These are phyloP conservation scores for Aspergillus egyptiacus DNA, from an alignment of 495 filamentous ascomycete species.

Conservation along the genomic window DNA sequence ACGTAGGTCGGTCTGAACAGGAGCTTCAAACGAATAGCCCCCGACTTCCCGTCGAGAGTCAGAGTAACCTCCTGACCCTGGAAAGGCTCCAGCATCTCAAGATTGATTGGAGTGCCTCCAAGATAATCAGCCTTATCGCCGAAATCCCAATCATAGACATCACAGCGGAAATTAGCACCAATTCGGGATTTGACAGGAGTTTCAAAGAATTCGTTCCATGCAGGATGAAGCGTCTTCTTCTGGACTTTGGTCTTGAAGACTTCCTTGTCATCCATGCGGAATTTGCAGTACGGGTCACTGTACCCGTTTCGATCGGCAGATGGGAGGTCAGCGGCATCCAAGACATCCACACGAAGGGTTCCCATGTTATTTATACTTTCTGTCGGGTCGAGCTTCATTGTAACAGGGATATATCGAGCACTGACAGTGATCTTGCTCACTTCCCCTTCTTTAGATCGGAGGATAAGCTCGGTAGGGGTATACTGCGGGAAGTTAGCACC, in stretches of 20 bases:
- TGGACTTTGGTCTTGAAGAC: slow-evolving; percentile 89
- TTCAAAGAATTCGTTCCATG: slow-evolving; percentile 96
- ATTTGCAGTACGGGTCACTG: slow-evolving; percentile 95
- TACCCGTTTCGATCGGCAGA: slow-evolving; percentile 91
- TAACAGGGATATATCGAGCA: slow-evolving; percentile 86
- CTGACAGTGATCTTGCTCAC: slow-evolving; percentile 79
- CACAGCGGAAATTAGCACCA: slow-evolving; percentile 75
- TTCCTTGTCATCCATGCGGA: slow-evolving; percentile 77
- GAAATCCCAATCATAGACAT: slow-evolving; percentile 93
- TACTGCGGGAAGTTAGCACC: slow-evolving; percentile 50
- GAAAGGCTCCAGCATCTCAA: slow-evolving; percentile 81
- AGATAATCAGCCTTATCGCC: slow-evolving; percentile 85
- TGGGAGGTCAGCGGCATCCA: slow-evolving; percentile 82
- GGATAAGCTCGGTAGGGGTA: slow-evolving; percentile 72
- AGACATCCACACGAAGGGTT: slow-evolving; percentile 79
- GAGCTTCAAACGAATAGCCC: slow-evolving; percentile 71
- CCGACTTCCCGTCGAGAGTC: slow-evolving; percentile 84
- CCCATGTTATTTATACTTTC: slow-evolving; percentile 99
- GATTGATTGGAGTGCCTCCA: slow-evolving; percentile 68
- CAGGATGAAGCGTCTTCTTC: slow-evolving; percentile 92
- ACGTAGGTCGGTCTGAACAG: slow-evolving; percentile 96
- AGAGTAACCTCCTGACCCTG: slow-evolving; percentile 62
- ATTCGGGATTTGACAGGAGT: slow-evolving; percentile 73
- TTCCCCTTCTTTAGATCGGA: slow-evolving; percentile 70
- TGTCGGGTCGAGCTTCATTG: slow-evolving; percentile 87